Conservation (phyloP, 2,329 filamentous ascomycete genomes). For the Penicillium sumatraense region DNA sequence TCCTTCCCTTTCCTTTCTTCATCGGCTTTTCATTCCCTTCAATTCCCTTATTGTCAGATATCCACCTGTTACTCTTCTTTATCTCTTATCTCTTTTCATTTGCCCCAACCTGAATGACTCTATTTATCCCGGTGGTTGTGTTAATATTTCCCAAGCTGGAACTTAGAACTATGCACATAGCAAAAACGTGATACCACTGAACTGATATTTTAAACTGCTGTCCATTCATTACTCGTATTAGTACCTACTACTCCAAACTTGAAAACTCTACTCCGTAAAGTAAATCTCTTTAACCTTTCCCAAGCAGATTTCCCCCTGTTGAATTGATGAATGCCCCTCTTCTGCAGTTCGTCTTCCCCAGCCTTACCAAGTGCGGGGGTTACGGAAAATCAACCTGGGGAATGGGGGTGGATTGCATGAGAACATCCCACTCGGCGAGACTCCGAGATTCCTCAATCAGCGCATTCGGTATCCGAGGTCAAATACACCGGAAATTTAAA, state of each 20-base stretch:
- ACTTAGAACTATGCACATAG: conserved; percentile 13
- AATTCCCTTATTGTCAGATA: conserved; percentile 18
- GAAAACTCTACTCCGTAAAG: no score
- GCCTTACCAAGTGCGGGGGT: background rate
- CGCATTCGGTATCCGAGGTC: background rate
- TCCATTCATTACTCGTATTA: no score
- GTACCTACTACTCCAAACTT: no score
- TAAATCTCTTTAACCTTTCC: no score
- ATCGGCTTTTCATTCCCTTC: background rate
- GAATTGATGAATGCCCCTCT: no score
- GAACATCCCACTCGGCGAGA: background rate
- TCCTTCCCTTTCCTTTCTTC: background rate
- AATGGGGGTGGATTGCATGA: background rate
- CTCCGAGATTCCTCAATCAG: background rate
- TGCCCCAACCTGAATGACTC: background rate
- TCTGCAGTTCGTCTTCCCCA: no score
- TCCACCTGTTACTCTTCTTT: conserved; percentile 13
- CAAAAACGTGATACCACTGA: conserved; percentile 8
- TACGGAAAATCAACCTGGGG: background rate
- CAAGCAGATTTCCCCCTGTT: no score
- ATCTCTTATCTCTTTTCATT: conserved; percentile 8
- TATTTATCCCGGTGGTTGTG: conserved; percentile 10
- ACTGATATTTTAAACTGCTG: background rate
- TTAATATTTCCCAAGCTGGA: conserved; percentile 15
- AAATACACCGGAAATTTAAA: background rate